Conservation (phyloP, 768 basidiomycete genomes). For the Trametes meyenii region DNA sequence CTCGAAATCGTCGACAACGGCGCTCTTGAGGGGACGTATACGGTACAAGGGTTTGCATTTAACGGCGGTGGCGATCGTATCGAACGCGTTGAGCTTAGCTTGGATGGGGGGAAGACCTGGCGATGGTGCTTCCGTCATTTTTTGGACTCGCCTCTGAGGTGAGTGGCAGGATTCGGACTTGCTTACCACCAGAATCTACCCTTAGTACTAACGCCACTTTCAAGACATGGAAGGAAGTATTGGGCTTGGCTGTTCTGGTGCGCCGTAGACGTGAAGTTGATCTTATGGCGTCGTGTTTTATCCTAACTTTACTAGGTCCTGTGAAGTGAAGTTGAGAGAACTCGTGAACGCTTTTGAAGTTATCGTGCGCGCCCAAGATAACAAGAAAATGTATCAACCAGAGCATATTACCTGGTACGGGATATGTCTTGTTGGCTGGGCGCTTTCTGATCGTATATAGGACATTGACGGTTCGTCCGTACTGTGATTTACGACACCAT, state of each 20-base stretch:
- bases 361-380: slow-evolving; percentile 22
- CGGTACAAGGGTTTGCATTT: slow-evolving; percentile 26
- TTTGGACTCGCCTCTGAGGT: slow-evolving; percentile 20
- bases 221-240: slow-evolving; percentile 27
- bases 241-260: slow-evolving; percentile 32
- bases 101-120: slow-evolving; percentile 30
- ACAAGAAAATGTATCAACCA: slow-evolving; percentile 25
- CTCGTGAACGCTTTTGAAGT: slow-evolving; percentile 22
- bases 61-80: slow-evolving; percentile 21
- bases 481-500: too few species aligned
- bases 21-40: slow-evolving; percentile 13
- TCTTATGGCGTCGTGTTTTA: too few species aligned
- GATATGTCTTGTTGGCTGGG: not conserved
- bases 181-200: too few species aligned
- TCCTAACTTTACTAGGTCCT: slow-evolving; percentile 17
- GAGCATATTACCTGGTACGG: slow-evolving; percentile 27
- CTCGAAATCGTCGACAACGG: slow-evolving; percentile 2
- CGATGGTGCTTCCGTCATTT: slow-evolving; percentile 27
- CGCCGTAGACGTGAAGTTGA: not conserved
- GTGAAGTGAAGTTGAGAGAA: slow-evolving; percentile 23
- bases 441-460: not conserved
- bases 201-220: too few species aligned
- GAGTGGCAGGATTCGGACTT: too few species aligned
- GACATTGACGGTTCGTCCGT: not conserved
- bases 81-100: slow-evolving; percentile 26